Evolutionary conservation across 768 basidiomycete species (phyloP).

Genomic region (Termitomyces heimii): DNA sequence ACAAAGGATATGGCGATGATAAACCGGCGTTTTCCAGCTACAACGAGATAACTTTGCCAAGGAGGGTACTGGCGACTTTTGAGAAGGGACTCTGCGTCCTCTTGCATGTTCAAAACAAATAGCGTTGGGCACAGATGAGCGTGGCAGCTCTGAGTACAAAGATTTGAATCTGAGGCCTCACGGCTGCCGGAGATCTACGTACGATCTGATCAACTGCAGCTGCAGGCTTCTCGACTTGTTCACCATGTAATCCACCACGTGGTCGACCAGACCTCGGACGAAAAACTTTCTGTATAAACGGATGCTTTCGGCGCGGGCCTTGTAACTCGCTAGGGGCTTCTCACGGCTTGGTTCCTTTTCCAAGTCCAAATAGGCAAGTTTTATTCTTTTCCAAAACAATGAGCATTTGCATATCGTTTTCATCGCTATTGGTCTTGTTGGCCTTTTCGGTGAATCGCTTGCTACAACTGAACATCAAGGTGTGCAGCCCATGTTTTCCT

Average conservation of each 20-base stretch:
- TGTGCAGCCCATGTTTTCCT: neutral
- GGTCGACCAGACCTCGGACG: no score
- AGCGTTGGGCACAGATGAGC: neutral
- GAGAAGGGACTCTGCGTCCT: constrained; percentile 10
- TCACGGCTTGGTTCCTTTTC: no score
- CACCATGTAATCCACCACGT: no score
- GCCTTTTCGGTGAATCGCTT: neutral
- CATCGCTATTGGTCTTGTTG: neutral
- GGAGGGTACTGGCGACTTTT: neutral
- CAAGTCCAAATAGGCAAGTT: neutral
- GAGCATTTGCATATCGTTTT: no score
- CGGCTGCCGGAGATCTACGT: constrained; percentile 49
- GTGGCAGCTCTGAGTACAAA: neutral
- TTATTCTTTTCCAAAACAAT: no score
- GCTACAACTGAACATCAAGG: neutral
- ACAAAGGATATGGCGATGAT: constrained; percentile 22
- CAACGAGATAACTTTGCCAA: constrained; percentile 6
- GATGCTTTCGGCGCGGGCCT: no score
- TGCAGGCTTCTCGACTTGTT: no score
- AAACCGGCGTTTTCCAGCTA: constrained; percentile 15
- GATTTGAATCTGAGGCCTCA: constrained; percentile 17
- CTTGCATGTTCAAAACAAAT: constrained; percentile 5
- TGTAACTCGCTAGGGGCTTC: no score
- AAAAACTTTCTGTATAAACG: no score
- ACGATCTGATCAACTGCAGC: constrained; percentile 37